Base-by-base conservation (phyloP, 169 alveolate genomes). In the Cryptosporidium ubiquitum region DNA sequence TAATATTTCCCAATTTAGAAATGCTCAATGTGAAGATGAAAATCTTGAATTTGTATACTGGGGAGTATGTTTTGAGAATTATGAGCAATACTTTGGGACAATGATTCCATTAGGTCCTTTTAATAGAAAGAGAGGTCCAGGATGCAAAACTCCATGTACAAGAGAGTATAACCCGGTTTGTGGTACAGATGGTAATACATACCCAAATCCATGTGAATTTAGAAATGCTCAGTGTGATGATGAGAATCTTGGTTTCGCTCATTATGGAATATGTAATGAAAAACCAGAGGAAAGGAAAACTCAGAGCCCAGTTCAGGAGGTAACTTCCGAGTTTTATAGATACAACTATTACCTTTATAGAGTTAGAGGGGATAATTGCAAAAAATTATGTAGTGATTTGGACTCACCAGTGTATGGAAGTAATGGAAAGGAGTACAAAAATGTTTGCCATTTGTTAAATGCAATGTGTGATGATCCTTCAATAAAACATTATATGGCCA, bases 1-100 rank as follows among this genome's bases (percentile, higher is more conserved):
- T 1, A 79, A 79, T 0, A 40, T 58, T 16, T 61, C 51, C n/a
- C 23, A 31, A n/a, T 79, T 79, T 35, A 79, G 89, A 61, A 79
- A 79, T 42, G 89, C 79, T 37, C 89, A 79, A 61, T 79, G 89
- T 42, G 89, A 79, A 9, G 61, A 79, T 20, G 75, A 39, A n/a
- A 35, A 61, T 9, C 69, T 79, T 18, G 51, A 4, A 14, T 79
- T 79, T n/a, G 23, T 26, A 39, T 57, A 79, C 49, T 66, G 74
- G 79, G 89, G 89, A 31, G 68, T 37, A 1, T 79, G 89, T 16
- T 64, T 37, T 10, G 49, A 64, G 51, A 49, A 26, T 20, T 31
- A 31, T 35, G 47, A 64, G 18, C 26, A 33, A 1, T 64, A 33
- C 71, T 31, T 37, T 14, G 49, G 49, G 51, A 37, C 6, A 5